phyloP scores from a whole-genome alignment of 1,284 basidiomycete genomes.

The Acaromyces ingoldii region DNA sequence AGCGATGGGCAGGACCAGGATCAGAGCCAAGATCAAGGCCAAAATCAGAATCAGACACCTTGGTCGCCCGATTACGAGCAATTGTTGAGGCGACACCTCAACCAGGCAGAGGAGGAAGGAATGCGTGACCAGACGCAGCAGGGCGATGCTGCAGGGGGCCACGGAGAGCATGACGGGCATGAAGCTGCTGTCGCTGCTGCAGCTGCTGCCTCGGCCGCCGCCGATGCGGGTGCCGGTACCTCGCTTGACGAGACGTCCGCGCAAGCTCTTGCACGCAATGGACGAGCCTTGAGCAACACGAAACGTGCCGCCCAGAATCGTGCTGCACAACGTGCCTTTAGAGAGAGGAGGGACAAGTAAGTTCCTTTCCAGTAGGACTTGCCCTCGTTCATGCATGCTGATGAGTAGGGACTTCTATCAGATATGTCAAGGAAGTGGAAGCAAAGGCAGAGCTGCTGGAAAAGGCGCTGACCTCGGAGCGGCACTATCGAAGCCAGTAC shows the following conservation, averaged over 20 bases:
- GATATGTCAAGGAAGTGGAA: conserved; percentile 43
- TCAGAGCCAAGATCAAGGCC: too few species aligned
- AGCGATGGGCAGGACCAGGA: too few species aligned
- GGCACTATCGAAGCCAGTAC: conserved; percentile 21
- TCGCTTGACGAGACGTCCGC: neutral
- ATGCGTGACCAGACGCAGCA: too few species aligned
- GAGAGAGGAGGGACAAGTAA: conserved; percentile 34
- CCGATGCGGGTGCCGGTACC: neutral
- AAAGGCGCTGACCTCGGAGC: conserved; percentile 30
- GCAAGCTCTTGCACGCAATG: neutral
- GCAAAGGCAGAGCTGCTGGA: conserved; percentile 31
- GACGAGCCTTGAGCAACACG: conserved; percentile 30
- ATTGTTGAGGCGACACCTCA: too few species aligned
- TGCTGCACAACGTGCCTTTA: conserved; percentile 42
- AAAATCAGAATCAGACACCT: too few species aligned
- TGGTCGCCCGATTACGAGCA: too few species aligned
- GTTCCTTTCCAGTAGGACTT: too few species aligned
- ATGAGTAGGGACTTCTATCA: conserved; percentile 14
- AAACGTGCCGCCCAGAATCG: conserved; percentile 44
- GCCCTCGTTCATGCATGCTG: too few species aligned
- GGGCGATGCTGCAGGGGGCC: too few species aligned
- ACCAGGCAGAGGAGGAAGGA: too few species aligned
- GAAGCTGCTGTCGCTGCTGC: neutral
- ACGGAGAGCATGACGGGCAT: neutral
- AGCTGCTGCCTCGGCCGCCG: neutral